Base-by-base conservation (phyloP, 805 yeast genomes). In the Spathaspora hagerdaliae region DNA sequence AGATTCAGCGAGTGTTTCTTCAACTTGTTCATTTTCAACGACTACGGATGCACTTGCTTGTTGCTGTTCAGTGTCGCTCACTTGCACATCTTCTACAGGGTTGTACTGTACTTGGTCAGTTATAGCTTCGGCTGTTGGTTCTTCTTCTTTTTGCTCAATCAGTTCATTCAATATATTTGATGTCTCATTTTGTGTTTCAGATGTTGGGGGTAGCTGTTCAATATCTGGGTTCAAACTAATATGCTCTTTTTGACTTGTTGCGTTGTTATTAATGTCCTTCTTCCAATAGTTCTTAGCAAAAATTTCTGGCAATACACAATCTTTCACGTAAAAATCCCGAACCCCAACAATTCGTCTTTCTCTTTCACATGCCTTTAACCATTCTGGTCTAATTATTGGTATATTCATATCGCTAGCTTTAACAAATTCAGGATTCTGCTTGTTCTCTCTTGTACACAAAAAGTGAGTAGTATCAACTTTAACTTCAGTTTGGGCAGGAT, bases 321-420 rank as follows among this genome's bases (percentile, higher is more conserved):
- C 77, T 61, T 82, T 85, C 31, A 85, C 70, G 59, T 87, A 87
- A 55, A 85, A 88, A 53, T 88, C 89, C 57, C 96, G 77, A 12
- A 94, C 99, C 27, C 98, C 97, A 37, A 91, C 96, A 45, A 94
- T 83, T 58, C 96, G 71, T 55, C 94, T 80, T 59, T 91, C 97
- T 37, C 76, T 64, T 56, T 87, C 96, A 69, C 98, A 94, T 0
- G 97, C 97, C 64, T 86, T 85, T 46, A 94, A 71, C 98, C 98
- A 94, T 62, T 94, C 97, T 0, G 99, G 98, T 63, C 96, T 79
- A 27, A 94, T 91, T 35, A 94, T 79, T 2, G 99, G 99, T 45
- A 94, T 89, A 60, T 90, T 94, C 70, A 81, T 79, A 43, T 85
- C 90, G 50, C 77, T 75, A 1, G 98, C 99, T 60, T 81, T 84